Evolutionary conservation across 2,329 filamentous ascomycete species (phyloP), one percentile per base, ranked within the genome.

Genomic region (Penicillium sp.): DNA sequence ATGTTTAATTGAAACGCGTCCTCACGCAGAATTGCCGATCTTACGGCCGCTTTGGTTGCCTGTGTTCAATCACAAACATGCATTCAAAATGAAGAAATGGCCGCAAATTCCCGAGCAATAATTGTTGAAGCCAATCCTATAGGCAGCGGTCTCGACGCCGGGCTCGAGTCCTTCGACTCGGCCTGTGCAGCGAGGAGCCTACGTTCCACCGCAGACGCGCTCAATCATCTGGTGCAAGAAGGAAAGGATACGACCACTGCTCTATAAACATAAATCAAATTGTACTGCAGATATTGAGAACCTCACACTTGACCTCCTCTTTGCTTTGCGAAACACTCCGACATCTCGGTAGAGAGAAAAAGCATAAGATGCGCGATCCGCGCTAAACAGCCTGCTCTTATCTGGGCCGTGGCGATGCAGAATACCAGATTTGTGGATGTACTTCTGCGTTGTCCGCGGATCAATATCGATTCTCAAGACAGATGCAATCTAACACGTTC

Each of bases 321-420:
- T 48, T 31, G 45, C 45, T 26, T 48, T 48, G 45, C 45, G 45
- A 48, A 48, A 48, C 45, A 31, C 26, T 48, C 24, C 45, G 45
- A 48, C 26, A 48, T 48, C 24, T 48, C 45, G 45, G 26, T 26
- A n/a, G 24, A 26, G 24, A 26, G n/a, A 26, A 26, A 26, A 26
- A 26, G 24, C 7, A 6, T 26, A 6, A 26, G 24, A 26, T 6
- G 24, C 1, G 24, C 24, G 24, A 26, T 26, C 7, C 24, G 24
- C 24, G 24, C 24, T 26, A 26, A 26, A 26, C 24, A 26, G 24
- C 24, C 24, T 7, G 24, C 24, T 26, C 24, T 26, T 6, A 26
- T 26, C 24, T 26, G 24, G 24, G 24, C 24, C 7, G 24, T 26
- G 24, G 7, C 24, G 24, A 26, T 26, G 8, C 24, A 26, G 24